phyloP scores from a whole-genome alignment of 805 yeast species.

The Grigorovia jiainica region DNA sequence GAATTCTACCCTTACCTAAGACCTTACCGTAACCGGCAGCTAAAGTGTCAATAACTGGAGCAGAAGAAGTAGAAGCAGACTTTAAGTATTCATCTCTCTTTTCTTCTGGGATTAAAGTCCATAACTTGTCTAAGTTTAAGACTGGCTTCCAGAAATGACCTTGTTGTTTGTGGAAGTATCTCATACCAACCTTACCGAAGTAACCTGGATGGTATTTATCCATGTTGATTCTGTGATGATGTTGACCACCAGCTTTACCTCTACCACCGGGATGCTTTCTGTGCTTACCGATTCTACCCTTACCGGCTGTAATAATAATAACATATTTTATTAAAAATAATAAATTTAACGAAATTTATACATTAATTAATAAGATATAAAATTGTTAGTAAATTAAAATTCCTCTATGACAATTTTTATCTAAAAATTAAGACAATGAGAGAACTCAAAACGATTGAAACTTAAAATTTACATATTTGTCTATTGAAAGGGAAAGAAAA shows the following conservation, averaged over 20 bases:
- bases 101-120: slow-evolving; percentile 92
- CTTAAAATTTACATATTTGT: background rate
- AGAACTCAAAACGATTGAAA: background rate
- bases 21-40: slow-evolving; percentile 99
- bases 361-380: background rate
- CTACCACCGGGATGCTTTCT: slow-evolving; percentile 99
- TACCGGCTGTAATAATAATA: slow-evolving; percentile 68
- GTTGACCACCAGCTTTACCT: slow-evolving; percentile 99
- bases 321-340: background rate
- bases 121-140: slow-evolving; percentile 95
- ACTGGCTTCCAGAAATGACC: slow-evolving; percentile 97
- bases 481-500: background rate
- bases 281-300: slow-evolving; percentile 99
- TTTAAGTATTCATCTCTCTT: slow-evolving; percentile 90
- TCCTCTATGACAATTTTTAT: background rate
- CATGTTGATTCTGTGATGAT: slow-evolving; percentile 99
- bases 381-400: background rate
- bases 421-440: background rate
- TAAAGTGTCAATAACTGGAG: slow-evolving; percentile 98
- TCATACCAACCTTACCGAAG: slow-evolving; percentile 99
- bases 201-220: slow-evolving; percentile 99
- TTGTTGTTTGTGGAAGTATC: slow-evolving; percentile 95
- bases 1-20: slow-evolving; percentile 98
- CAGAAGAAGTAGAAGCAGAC: slow-evolving; percentile 76
- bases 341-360: background rate